A percentile compares a stretch with the other conserved stretches of the same genome.
phyloP scores from a whole-genome alignment of 257 asterid genomes.

The Rauvolfia tetraphylla region DNA sequence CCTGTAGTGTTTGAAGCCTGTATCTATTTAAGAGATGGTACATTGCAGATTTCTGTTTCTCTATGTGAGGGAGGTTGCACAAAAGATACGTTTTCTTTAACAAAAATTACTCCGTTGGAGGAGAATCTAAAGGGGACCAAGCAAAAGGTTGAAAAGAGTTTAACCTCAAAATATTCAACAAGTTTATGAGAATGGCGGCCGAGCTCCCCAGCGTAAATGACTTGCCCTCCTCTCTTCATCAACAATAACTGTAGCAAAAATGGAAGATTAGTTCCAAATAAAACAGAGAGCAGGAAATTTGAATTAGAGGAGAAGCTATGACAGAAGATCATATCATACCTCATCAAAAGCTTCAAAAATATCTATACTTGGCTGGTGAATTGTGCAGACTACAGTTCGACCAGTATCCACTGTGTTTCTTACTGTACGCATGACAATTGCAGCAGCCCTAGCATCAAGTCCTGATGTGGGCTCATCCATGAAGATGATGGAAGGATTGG shows the following conservation, averaged over 20 bases:
- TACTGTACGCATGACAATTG: not conserved
- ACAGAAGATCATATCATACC: not conserved
- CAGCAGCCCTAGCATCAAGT: not conserved
- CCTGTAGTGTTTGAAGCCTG: not conserved
- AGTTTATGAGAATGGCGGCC: slow-evolving; percentile 45
- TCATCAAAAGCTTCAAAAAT: not conserved
- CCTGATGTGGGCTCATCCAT: not conserved
- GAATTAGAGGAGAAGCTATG: not conserved
- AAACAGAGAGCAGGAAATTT: not conserved
- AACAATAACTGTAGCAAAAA: slow-evolving; percentile 35
- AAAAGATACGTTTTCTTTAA: not conserved
- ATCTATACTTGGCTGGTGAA: not conserved
- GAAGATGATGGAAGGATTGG: not conserved
- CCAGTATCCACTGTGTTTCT: not conserved
- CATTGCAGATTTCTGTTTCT: too few species aligned
- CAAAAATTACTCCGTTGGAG: too few species aligned
- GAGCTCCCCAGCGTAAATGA: slow-evolving; percentile 49
- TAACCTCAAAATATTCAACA: slow-evolving; percentile 51
- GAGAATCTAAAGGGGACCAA: too few species aligned
- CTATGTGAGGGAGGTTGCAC: too few species aligned
- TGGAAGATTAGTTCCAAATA: not conserved
- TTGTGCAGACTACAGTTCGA: not conserved
- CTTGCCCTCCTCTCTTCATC: slow-evolving; percentile 22
- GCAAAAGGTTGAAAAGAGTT: too few species aligned
- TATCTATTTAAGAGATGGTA: not conserved